Evolutionary conservation across 441 rosid genomes (phyloP).

Genomic region (Jatropha podagrica): DNA sequence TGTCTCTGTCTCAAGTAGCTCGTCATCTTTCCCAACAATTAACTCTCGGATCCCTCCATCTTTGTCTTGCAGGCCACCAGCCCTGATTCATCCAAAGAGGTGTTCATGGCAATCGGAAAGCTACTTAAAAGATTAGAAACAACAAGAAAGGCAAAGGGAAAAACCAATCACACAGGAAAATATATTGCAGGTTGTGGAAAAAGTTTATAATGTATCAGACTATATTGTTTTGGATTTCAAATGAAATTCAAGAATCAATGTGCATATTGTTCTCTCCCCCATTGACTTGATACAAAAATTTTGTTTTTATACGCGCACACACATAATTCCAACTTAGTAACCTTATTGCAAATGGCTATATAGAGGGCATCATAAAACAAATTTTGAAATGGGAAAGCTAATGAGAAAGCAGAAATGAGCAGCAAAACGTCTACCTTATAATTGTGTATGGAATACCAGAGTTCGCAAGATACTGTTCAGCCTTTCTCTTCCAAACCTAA

Average conservation of each 20-base stretch:
- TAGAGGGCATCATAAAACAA: neutral
- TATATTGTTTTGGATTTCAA: neutral
- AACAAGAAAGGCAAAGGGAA: neutral
- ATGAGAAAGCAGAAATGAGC: neutral
- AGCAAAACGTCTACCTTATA: conserved; percentile 50
- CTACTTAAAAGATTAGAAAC: conserved; percentile 11
- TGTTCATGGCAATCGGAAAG: conserved; percentile 13
- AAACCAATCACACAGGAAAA: neutral
- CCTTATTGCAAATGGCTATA: too few relatives aligned
- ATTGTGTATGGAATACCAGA: conserved; percentile 94
- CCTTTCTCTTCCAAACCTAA: conserved; percentile 98
- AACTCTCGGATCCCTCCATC: conserved; percentile 84
- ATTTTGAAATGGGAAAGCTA: neutral
- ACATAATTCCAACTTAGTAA: too few relatives aligned
- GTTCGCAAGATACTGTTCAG: conserved; percentile 95
- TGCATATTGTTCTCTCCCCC: neutral
- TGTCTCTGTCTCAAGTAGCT: conserved; percentile 86
- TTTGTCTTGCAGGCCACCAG: conserved; percentile 94
- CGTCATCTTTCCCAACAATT: conserved; percentile 85
- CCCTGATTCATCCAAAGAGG: conserved; percentile 50
- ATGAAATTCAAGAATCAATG: neutral
- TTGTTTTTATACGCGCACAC: too few relatives aligned
- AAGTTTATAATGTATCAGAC: neutral
- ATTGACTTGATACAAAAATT: neutral
- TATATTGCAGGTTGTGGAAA: neutral